Percentiles rank a stretch among this genome's conserved stretches.
phyloP scores from a whole-genome alignment of 2,329 filamentous ascomycete species.

The Ciborinia camelliae region DNA sequence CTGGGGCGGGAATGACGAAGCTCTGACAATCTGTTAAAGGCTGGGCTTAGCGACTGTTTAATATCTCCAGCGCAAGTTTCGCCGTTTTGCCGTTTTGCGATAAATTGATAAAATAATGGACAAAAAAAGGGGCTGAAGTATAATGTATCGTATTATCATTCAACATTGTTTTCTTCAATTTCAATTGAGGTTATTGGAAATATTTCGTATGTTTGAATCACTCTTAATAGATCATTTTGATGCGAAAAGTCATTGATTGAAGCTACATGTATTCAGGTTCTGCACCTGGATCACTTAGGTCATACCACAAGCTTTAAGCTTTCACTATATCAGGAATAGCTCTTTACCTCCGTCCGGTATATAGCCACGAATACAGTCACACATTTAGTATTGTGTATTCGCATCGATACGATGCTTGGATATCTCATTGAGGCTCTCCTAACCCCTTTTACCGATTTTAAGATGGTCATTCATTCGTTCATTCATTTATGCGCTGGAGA shows the following conservation, averaged over 20 bases:
- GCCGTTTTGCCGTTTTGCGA: slow-evolving; percentile 6
- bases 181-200: neutral
- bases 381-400: neutral
- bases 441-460: neutral
- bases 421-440: neutral
- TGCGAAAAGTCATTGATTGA: slow-evolving; percentile 11
- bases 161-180: neutral
- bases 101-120: slow-evolving; percentile 8
- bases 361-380: slow-evolving; percentile 6
- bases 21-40: slow-evolving; percentile 18
- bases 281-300: slow-evolving; percentile 11
- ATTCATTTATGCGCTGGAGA: slow-evolving; percentile 14
- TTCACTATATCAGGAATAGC: slow-evolving; percentile 5
- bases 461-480: slow-evolving; percentile 1
- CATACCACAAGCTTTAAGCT: slow-evolving; percentile 10
- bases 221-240: neutral
- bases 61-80: slow-evolving; percentile 10
- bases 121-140: slow-evolving; percentile 4
- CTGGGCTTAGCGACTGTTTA: slow-evolving; percentile 21
- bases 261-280: slow-evolving; percentile 14
- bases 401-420: neutral
- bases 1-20: slow-evolving; percentile 25
- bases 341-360: neutral
- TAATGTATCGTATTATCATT: neutral
- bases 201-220: neutral